Evolutionary conservation across 768 basidiomycete genomes (phyloP).

Genomic region (Tulasnella sp.): DNA sequence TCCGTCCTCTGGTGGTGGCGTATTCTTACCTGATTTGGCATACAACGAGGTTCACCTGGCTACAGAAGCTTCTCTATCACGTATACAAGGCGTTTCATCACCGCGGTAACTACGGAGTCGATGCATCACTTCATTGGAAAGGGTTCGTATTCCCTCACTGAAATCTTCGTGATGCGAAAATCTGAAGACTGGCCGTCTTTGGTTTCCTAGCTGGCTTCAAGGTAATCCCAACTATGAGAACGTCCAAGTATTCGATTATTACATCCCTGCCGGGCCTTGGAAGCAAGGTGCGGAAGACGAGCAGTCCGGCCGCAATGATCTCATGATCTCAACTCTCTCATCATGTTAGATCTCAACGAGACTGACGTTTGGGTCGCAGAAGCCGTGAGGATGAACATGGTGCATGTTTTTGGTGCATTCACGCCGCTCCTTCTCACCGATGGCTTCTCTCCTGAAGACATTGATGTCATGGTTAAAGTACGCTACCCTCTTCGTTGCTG

Average conservation of each 20-base stretch:
- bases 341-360: not conserved
- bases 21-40: no score
- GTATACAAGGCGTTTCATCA: not conserved
- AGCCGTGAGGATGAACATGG: not conserved
- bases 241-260: not conserved
- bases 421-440: not conserved
- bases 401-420: not conserved
- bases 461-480: not conserved
- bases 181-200: no score
- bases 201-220: conserved; percentile 9
- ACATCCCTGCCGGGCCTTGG: conserved; percentile 4
- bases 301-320: not conserved
- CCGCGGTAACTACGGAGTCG: not conserved
- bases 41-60: conserved; percentile 6
- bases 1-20: no score
- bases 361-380: not conserved
- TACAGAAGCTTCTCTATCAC: not conserved
- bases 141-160: not conserved
- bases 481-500: no score
- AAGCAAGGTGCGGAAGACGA: not conserved
- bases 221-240: conserved; percentile 1
- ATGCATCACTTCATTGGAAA: conserved; percentile 1
- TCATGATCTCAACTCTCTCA: no score
- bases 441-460: not conserved
- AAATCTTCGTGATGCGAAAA: no score